Evolutionary conservation across 2,329 filamentous ascomycete genomes (phyloP), one percentile per base, ranked within the genome.

Genomic region (Botrytis aclada): DNA sequence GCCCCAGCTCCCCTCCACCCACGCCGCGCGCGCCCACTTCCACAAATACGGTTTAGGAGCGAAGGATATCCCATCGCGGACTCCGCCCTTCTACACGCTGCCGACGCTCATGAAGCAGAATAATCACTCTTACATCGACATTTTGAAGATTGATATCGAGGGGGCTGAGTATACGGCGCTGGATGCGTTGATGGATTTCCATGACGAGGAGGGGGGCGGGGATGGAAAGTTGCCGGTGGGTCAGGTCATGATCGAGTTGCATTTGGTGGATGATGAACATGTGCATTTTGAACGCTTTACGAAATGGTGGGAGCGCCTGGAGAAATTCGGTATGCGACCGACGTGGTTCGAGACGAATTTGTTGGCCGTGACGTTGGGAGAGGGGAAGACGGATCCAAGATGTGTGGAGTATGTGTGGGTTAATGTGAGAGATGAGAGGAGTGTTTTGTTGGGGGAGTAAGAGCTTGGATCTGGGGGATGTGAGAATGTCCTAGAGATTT

Each of bases 71-170:
- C 72, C 70, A 22, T 74, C 58, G 10, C 25, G n/a, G 3, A 63
- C 60, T 2, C 82, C 82, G 34, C 81, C 80, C 10, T 82, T 82
- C 73, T 82, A 80, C 71, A 81, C 77, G 37, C 79, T 84, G 43
- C 74, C 76, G n/a, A 80, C 82, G 22, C 73, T 84, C 18, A 83
- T 84, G 81, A 76, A 77, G 51, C 76, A 77, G 75, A 83, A 84
- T 71, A 79, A 80, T 2, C 82, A 84, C 64, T 75, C 79, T 6
- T 83, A 82, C 72, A 80, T 84, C 69, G 83, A 84, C 74, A 80
- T 84, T 32, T 71, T 83, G 54, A 83, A 83, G 76, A 83, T 83
- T 73, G 82, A 84, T 74, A 81, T 83, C 61, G 82, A 83, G 69
- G 80, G 80, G 6, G 74, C 76, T 20, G 82, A 83, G 73, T 83